Evolutionary conservation across 768 basidiomycete species (phyloP).

Genomic region (Pisolithus albus): DNA sequence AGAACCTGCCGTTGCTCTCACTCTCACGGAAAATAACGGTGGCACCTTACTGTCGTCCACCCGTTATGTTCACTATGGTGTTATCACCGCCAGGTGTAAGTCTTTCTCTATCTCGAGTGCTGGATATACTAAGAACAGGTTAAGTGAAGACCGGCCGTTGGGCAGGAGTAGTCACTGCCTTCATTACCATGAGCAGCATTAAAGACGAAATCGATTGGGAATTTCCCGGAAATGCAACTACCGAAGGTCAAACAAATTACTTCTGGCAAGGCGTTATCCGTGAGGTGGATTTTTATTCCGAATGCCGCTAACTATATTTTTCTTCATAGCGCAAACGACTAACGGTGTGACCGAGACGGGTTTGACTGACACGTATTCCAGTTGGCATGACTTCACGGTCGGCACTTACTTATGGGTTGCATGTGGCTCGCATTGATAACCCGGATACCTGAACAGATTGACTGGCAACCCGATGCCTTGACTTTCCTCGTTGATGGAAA

Average conservation of each 20-base stretch:
- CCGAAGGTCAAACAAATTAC: conserved; percentile 69
- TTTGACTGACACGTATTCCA: conserved; percentile 55
- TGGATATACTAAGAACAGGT: not conserved
- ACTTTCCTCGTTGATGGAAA: conserved; percentile 67
- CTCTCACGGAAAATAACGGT: conserved; percentile 62
- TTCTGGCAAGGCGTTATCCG: conserved; percentile 73
- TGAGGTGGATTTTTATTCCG: conserved; percentile 27
- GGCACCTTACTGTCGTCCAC: conserved; percentile 78
- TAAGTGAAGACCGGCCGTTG: conserved; percentile 74
- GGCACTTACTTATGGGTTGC: conserved; percentile 15
- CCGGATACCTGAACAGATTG: conserved; percentile 41
- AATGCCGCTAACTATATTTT: not conserved
- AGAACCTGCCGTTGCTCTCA: conserved; percentile 55
- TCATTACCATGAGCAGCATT: conserved; percentile 78
- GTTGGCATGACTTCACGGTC: conserved; percentile 75
- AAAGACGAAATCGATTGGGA: conserved; percentile 90
- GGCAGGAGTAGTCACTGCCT: conserved; percentile 77
- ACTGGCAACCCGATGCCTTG: conserved; percentile 69
- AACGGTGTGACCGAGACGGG: conserved; percentile 44
- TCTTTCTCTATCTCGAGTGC: not conserved
- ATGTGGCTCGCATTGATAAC: not conserved
- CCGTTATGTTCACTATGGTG: conserved; percentile 77
- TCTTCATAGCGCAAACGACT: conserved; percentile 34
- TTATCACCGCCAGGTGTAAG: conserved; percentile 56
- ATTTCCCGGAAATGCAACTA: conserved; percentile 59